Conservation (phyloP, 805 yeast species). For the Pichia membranifaciens region DNA sequence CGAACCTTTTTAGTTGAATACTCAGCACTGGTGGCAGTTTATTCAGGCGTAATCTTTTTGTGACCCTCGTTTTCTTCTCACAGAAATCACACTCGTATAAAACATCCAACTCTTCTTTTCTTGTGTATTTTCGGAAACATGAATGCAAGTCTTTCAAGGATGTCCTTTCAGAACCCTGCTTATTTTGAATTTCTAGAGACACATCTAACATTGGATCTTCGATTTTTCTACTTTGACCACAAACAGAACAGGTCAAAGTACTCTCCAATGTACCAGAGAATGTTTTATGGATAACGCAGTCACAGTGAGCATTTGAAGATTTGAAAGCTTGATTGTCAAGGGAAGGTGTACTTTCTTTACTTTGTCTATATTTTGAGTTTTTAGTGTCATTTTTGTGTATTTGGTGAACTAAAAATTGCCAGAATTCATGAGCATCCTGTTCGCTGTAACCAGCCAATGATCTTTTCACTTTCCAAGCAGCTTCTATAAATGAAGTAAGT, state of each 20-base stretch:
- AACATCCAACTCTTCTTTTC: slow-evolving; percentile 69
- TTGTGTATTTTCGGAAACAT: slow-evolving; percentile 74
- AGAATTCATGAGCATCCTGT: slow-evolving; percentile 98
- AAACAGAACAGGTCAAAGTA: slow-evolving; percentile 66
- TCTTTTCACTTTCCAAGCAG: slow-evolving; percentile 82
- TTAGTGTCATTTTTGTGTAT: slow-evolving; percentile 50
- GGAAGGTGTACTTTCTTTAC: slow-evolving; percentile 22
- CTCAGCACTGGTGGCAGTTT: slow-evolving; percentile 72
- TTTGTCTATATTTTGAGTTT: slow-evolving; percentile 16
- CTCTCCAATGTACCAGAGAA: slow-evolving; percentile 83
- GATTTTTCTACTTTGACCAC: slow-evolving; percentile 59
- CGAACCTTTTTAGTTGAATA: slow-evolving; percentile 78
- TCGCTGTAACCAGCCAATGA: slow-evolving; percentile 92
- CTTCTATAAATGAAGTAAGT: slow-evolving; percentile 69
- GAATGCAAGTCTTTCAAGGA: slow-evolving; percentile 40
- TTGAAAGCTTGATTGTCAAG: slow-evolving; percentile 4
- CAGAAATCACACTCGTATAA: slow-evolving; percentile 69
- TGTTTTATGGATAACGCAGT: slow-evolving; percentile 75
- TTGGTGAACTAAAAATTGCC: slow-evolving; percentile 87
- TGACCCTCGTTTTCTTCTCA: slow-evolving; percentile 53
- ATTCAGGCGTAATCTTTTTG: slow-evolving; percentile 64
- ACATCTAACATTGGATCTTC: slow-evolving; percentile 88
- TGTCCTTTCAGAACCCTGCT: slow-evolving; percentile 18
- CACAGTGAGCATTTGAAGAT: slow-evolving; percentile 36
- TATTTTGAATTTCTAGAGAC: slow-evolving; percentile 62